Evolutionary conservation across 768 basidiomycete genomes (phyloP), one percentile per base, ranked within the genome.

Genomic region (Pisolithus orientalis): DNA sequence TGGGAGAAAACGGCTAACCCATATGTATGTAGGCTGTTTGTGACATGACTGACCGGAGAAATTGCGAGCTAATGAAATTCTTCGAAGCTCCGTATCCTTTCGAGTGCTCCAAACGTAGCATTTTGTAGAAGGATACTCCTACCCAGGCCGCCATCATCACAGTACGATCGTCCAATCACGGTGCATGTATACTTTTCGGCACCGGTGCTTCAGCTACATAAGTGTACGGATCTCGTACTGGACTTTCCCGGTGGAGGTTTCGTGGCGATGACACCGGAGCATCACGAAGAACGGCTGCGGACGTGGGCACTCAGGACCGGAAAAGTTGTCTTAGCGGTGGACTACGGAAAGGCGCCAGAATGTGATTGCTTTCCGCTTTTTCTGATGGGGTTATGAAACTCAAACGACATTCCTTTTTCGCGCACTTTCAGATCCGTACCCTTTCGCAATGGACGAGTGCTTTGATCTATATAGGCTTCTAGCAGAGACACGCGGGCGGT

Each of bases 1-100:
- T 99, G 96, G 96, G 94, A 95, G 70, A 99, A 99, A 75, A 91
- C 92, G 0, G 78, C 79, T 2, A 95, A 98, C 70, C 96, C 94
- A 54, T 89, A 91, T 72, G 92, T 91, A 61, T 56, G 81, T 64
- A 34, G 21, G 16, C 24, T 58, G 55, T 47, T 51, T 55, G 53
- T 50, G 53, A 6, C 47, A 46, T 55, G 16, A 53, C 50, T 37
- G 25, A 44, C 44, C 39, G 21, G 21, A 21, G 21, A 21, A 21
- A 21, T 21, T 21, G 21, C 21, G 11, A 34, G 7, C 14, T 27
- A 7, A 53, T 56, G 14, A 55, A 52, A 51, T 31, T 60, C 38
- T 52, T 44, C 17, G 31, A 45, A 92, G 90, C 73, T 96, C 58
- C 87, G 87, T 29, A 65, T 85, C 14, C 57, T 65, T 42, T 62